phyloP scores from a whole-genome alignment of 768 basidiomycete genomes.

The Omphalotus guepiniiformis region DNA sequence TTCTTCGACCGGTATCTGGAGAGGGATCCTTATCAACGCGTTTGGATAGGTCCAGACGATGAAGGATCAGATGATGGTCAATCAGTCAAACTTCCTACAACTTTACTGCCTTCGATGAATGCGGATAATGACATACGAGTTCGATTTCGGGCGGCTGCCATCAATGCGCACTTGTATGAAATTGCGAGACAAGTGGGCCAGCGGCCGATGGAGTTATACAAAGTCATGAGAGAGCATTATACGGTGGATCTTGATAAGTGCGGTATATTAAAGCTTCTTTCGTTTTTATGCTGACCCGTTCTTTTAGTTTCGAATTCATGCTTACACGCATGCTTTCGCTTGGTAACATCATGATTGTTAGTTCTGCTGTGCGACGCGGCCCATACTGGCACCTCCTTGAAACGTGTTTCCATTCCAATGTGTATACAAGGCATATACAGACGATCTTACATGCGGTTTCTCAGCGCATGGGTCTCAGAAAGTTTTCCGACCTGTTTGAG shows the following conservation, averaged over 20 bases:
- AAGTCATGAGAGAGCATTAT: constrained; percentile 39
- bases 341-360: constrained; percentile 76
- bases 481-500: constrained; percentile 63
- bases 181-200: constrained; percentile 33
- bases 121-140: constrained; percentile 80
- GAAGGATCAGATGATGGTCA: constrained; percentile 27
- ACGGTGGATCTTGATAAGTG: constrained; percentile 46
- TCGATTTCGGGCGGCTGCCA: constrained; percentile 67
- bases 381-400: constrained; percentile 90
- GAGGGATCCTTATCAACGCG: constrained; percentile 47
- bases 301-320: constrained; percentile 65
- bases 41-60: constrained; percentile 37
- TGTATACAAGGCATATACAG: constrained; percentile 38
- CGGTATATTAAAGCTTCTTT: constrained; percentile 19
- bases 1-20: constrained; percentile 66
- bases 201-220: constrained; percentile 39
- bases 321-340: constrained; percentile 67
- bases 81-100: constrained; percentile 32
- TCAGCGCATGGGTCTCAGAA: constrained; percentile 58
- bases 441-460: constrained; percentile 60
- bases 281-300: not conserved
- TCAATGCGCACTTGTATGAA: constrained; percentile 56
- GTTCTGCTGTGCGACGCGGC: constrained; percentile 70
- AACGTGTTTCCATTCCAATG: constrained; percentile 39
- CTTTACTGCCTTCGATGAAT: constrained; percentile 48